Conservation (phyloP, 1,139 yeast genomes). For the Kazachstania sp. region DNA sequence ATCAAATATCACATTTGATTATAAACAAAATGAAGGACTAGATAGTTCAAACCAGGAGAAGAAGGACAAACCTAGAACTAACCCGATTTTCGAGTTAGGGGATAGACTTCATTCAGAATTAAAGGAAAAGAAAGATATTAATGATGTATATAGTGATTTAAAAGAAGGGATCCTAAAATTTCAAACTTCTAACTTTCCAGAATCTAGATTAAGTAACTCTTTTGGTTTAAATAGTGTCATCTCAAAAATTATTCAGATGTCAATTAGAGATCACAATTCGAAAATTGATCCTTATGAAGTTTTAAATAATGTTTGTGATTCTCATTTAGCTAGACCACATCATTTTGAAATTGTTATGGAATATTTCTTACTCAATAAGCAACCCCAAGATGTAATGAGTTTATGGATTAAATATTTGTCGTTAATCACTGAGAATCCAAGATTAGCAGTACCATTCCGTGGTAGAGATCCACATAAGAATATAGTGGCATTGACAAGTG, state of each 20-base stretch:
- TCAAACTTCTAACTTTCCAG: neutral
- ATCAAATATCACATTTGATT: neutral
- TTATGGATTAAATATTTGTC: constrained; percentile 26
- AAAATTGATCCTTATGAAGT: constrained; percentile 23
- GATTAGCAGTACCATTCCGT: constrained; percentile 8
- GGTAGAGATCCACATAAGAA: constrained; percentile 13
- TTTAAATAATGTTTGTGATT: constrained; percentile 18
- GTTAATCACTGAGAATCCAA: constrained; percentile 15
- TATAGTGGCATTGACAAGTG: constrained; percentile 16
- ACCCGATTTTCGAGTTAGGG: neutral
- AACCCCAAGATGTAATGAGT: constrained; percentile 24
- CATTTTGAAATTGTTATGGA: constrained; percentile 24
- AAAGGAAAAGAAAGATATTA: constrained; percentile 6
- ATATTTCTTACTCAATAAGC: constrained; percentile 12
- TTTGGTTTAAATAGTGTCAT: constrained; percentile 16
- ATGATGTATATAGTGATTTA: constrained; percentile 10
- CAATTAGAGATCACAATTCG: constrained; percentile 11
- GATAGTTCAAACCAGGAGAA: neutral
- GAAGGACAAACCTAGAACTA: neutral
- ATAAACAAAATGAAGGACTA: neutral
- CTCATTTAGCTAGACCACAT: constrained; percentile 21
- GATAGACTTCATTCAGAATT: constrained; percentile 10
- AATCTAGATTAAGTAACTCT: constrained; percentile 2
- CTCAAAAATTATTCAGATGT: constrained; percentile 13
- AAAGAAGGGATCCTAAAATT: constrained; percentile 9